These are phyloP conservation scores for Aleurites moluccanus DNA, from an alignment of 441 rosid species.

Conservation along the genomic window DNA sequence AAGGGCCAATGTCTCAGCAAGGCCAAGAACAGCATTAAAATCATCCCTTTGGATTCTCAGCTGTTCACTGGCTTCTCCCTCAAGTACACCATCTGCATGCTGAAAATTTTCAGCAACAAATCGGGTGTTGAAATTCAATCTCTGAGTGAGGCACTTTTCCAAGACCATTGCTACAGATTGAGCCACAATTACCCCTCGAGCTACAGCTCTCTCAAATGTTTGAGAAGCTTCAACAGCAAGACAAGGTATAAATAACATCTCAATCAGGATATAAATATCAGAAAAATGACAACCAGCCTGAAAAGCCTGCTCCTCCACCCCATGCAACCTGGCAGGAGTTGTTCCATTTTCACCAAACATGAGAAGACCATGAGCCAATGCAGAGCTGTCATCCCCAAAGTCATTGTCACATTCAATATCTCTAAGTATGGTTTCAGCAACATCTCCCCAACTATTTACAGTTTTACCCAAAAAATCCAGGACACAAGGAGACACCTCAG, in stretches of 20 bases:
- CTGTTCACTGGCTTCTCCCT: conserved; percentile 70
- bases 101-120: conserved; percentile 53
- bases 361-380: conserved; percentile 52
- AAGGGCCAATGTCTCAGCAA: conserved; percentile 90
- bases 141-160: conserved; percentile 72
- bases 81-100: conserved; percentile 53
- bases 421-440: conserved; percentile 78
- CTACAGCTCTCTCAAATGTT: conserved; percentile 91
- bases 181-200: conserved; percentile 74
- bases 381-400: conserved; percentile 49
- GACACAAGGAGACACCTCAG: conserved; percentile 77
- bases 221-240: conserved; percentile 90
- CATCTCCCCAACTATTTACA: conserved; percentile 89
- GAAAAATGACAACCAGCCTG: conserved; percentile 58
- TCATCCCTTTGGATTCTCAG: conserved; percentile 62
- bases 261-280: conserved; percentile 84
- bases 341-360: conserved; percentile 70
- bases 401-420: conserved; percentile 81
- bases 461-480: conserved; percentile 85
- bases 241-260: conserved; percentile 88
- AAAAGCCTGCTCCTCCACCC: conserved; percentile 58
- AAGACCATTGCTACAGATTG: conserved; percentile 79
- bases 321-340: conserved; percentile 51
- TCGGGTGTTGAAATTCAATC: conserved; percentile 49
- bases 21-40: conserved; percentile 76